These are phyloP conservation scores for Fusarium falciforme DNA, from an alignment of 2,329 filamentous ascomycete species.

Conservation along the genomic window DNA sequence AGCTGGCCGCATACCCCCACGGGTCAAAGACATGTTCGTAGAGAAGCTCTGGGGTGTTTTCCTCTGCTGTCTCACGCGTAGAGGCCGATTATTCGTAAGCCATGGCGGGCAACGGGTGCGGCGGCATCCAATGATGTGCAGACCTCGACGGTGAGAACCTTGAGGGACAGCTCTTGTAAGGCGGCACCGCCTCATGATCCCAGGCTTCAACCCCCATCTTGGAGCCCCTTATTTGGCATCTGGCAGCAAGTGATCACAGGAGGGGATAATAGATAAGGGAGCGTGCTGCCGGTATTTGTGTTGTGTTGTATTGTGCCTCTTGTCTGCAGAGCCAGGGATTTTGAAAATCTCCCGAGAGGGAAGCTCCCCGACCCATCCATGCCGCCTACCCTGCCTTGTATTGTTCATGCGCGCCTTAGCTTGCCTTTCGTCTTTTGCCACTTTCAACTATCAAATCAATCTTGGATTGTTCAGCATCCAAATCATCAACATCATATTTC, in stretches of 20 bases:
- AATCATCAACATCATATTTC: neutral
- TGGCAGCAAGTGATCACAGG: neutral
- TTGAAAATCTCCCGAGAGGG: conserved; percentile 12
- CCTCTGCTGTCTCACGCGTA: conserved; percentile 9
- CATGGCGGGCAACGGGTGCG: conserved; percentile 26
- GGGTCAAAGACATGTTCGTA: neutral
- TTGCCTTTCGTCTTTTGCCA: neutral
- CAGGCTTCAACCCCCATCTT: conserved; percentile 26
- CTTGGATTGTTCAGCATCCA: neutral
- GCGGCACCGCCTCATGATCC: conserved; percentile 25
- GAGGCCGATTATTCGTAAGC: conserved; percentile 29
- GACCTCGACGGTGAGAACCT: conserved; percentile 40
- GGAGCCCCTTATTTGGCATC: neutral
- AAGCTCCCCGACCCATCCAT: conserved; percentile 5
- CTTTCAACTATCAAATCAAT: neutral
- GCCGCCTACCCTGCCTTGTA: neutral
- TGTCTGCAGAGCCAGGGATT: neutral
- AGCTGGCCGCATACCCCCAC: conserved; percentile 2
- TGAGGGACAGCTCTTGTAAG: conserved; percentile 40
- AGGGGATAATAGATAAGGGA: neutral
- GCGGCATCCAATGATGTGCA: conserved; percentile 32
- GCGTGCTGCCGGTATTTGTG: neutral
- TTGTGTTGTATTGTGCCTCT: neutral
- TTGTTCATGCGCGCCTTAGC: neutral
- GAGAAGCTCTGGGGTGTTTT: conserved; percentile 4